Evolutionary conservation across 2,329 filamentous ascomycete genomes (phyloP), one percentile per base, ranked within the genome.

Genomic region (Coccinonectria pachysandricola): DNA sequence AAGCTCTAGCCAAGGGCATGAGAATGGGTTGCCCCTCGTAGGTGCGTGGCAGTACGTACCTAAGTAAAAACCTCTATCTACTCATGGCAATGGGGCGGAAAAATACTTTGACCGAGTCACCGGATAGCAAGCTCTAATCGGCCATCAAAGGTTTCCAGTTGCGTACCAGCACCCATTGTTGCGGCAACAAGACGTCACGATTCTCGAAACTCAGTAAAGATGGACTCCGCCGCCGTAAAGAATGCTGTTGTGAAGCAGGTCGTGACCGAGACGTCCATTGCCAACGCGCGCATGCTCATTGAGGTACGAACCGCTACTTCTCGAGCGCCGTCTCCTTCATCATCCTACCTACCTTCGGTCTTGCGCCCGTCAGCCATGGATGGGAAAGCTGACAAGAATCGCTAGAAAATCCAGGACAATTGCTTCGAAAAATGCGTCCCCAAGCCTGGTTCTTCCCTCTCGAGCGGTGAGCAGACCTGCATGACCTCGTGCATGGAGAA

Each of bases 401-500:
- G 8, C 28, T 33, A 85, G 78, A 85, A 82, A 71, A 69, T 87
- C 55, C 83, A 86, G 57, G 70, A 81, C 45, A 75, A 79, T 57
- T 88, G 82, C 64, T 88, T 85, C 61, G 72, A 82, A 23, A 76
- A 75, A 53, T 88, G 82, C 56, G 61, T 87, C 10, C 65, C 79
- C 25, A 75, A 78, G 48, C 78, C 82, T 28, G 76, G 79, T 31
- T 54, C 65, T 25, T 74, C 71, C 28, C 59, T 87, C 30, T 77
- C 75, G 25, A 71, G 66, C 55, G 57, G 68, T 56, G 82, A 88
- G 54, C 64, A 74, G 49, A 64, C 69, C 12, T 88, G 82, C 61
- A 67, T 82, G 48, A 81, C 70, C 12, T 65, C 69, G 34, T 88
- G 82, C 63, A 82, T 86, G 73, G 80, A 87, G 46, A 87, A 87